These are phyloP conservation scores for Glebionis coronaria DNA, from an alignment of 129 eudicot species.

Conservation along the genomic window DNA sequence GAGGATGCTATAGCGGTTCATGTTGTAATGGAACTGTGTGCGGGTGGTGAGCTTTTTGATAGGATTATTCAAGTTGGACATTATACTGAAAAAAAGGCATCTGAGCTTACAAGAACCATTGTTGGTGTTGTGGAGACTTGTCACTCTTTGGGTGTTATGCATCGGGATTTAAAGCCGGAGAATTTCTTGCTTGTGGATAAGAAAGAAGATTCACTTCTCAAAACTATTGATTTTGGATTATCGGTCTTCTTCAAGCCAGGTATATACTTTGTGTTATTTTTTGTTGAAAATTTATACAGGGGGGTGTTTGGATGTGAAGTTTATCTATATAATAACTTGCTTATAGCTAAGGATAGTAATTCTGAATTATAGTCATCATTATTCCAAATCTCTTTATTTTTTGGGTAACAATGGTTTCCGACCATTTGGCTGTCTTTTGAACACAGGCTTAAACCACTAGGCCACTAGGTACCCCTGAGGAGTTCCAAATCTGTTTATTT, in stretches of 20 bases:
- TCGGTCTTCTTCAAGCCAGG: constrained; percentile 95
- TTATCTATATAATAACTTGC: neutral
- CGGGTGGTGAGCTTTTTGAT: constrained; percentile 97
- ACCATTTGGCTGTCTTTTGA: no score
- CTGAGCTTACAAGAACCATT: constrained; percentile 84
- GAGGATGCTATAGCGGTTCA: constrained; percentile 94
- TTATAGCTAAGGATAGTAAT: neutral
- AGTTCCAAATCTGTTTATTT: no score
- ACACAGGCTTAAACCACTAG: no score
- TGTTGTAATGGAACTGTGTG: constrained; percentile 90
- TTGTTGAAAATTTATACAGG: constrained; percentile 13
- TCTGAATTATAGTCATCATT: neutral
- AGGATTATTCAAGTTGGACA: constrained; percentile 86
- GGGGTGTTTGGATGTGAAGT: neutral
- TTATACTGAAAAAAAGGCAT: constrained; percentile 86
- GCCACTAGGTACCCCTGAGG: no score
- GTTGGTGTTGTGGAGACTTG: constrained; percentile 94
- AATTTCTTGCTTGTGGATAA: constrained; percentile 86
- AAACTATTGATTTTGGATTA: constrained; percentile 89
- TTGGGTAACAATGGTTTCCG: no score
- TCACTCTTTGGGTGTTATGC: constrained; percentile 91
- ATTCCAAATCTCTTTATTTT: neutral
- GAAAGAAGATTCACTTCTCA: constrained; percentile 85
- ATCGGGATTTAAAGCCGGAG: constrained; percentile 91
- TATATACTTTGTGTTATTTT: constrained; percentile 38